phyloP scores from a whole-genome alignment of 768 basidiomycete species.

The Brasilioporus rufonigricans region DNA sequence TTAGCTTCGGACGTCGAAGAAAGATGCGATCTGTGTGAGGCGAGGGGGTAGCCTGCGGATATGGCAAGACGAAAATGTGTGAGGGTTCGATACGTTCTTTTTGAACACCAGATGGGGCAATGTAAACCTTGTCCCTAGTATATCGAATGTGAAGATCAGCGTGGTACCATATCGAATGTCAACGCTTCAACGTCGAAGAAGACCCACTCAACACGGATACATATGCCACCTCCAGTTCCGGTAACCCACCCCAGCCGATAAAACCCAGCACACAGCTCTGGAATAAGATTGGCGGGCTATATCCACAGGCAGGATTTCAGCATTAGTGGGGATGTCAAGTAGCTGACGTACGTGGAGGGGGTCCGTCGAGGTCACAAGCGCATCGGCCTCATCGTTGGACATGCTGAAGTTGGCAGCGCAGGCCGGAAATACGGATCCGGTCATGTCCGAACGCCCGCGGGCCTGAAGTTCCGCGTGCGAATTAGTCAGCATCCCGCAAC shows the following conservation, averaged over 20 bases:
- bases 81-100: slow-evolving; percentile 81
- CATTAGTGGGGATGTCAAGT: neutral
- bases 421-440: too few species aligned
- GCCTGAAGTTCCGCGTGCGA: too few species aligned
- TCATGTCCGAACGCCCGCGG: too few species aligned
- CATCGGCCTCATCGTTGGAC: slow-evolving; percentile 36
- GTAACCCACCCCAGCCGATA: slow-evolving; percentile 92
- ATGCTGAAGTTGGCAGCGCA: slow-evolving; percentile 2
- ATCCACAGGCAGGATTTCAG: neutral
- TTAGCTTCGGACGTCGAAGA: slow-evolving; percentile 66
- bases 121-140: slow-evolving; percentile 70
- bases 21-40: slow-evolving; percentile 72
- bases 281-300: slow-evolving; percentile 90
- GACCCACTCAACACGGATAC: slow-evolving; percentile 64
- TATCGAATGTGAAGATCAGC: neutral
- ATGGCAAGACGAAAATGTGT: slow-evolving; percentile 89
- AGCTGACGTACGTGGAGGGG: slow-evolving; percentile 53
- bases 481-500: too few species aligned
- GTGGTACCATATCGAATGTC: neutral
- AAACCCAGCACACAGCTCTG: slow-evolving; percentile 79
- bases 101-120: slow-evolving; percentile 88
- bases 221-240: slow-evolving; percentile 82
- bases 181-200: neutral
- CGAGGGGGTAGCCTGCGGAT: slow-evolving; percentile 50
- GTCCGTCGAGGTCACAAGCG: slow-evolving; percentile 57